Evolutionary conservation across 2,329 filamentous ascomycete species (phyloP), one percentile per base, ranked within the genome.

Genomic region (Leptographium procerum): DNA sequence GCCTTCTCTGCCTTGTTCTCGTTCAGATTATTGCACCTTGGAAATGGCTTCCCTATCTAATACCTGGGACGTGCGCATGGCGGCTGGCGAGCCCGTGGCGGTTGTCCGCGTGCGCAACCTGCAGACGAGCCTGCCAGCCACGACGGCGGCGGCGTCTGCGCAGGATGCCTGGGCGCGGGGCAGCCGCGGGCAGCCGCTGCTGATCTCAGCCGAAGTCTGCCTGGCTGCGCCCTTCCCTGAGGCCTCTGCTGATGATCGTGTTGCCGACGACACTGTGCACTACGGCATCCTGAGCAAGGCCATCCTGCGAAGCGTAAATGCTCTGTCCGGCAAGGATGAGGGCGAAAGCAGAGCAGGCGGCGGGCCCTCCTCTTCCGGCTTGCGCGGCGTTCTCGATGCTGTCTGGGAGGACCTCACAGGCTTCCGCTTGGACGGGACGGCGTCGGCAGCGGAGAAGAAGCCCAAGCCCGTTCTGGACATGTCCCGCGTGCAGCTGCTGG

Each of bases 201-300:
- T 81, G 8, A 65, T 90, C 10, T 85, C 83, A 5, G 78, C 82
- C 36, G 76, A 78, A 24, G 75, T 89, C 4, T 77, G 75, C 3
- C 77, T 90, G 60, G 69, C 71, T 16, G 66, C 72, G 9, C 69
- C 77, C 0, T 89, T 90, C 66, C 36, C 58, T 0, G 73, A 72
- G 53, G 74, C 77, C 0, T 81, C 85, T 1, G 82, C 84, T 0
- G 69, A 70, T 5, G 88, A 91, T 71, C 72, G 72, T 10, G 78
- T 91, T 36, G 79, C 82, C 52, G 70, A 71, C n/a, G 87, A 87
- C 67, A 91, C 88, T 2, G 82, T 90, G 28, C 86, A 91, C 72
- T 91, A 91, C 66, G 87, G 88, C 2, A 77, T 74, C 11, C 75
- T 91, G 16, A 85, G 83, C 72, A 89, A 90, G 71, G 75, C 76